Evolutionary conservation across 352 stramenopile genomes (phyloP), one percentile per base, ranked within the genome.

Genomic region (Phytopythium boreale): DNA sequence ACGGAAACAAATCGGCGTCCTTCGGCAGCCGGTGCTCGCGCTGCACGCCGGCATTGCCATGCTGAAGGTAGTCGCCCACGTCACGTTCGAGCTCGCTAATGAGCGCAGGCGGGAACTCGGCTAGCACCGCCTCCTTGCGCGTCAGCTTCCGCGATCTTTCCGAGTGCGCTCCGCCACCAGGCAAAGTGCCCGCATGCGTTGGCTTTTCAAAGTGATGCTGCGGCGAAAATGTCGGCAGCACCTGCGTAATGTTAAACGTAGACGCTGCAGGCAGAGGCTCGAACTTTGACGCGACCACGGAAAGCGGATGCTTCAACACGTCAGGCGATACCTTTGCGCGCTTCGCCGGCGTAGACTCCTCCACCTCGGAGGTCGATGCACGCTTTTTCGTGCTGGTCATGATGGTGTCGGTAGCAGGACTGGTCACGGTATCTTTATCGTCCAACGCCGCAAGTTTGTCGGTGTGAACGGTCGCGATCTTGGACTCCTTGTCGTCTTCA

Each of bases 71-170:
- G 46, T 26, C 44, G 29, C 52, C 36, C 0, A 72, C 76, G 27
- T 86, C 62, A 9, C 50, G 61, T 47, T 82, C 55, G 1, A 87
- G 64, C n/a, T 79, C 64, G 41, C 62, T 53, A n/a, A 87, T 39
- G 31, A 86, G 31, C 19, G 66, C 19, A 8, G 59, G 43, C 1
- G 75, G 74, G 63, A 79, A 71, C 15, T 76, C 69, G 4, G 70
- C 64, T 49, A 85, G 51, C 22, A 76, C 4, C 37, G 75, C 76
- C 29, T 86, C 65, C 63, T 82, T 87, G 22, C 70, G 66, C 8
- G 68, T 77, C 49, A 82, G 52, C 34, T 31, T 27, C 11, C 29
- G 29, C 52, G 20, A 34, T 1, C 2, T 31, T 8, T 19, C 52
- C 34, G 37, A 12, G 22, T 5, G 52, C 20, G 37, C 51, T 4